Conservation (phyloP, 108 stramenopile genomes). For the Conticribra guillardii region DNA sequence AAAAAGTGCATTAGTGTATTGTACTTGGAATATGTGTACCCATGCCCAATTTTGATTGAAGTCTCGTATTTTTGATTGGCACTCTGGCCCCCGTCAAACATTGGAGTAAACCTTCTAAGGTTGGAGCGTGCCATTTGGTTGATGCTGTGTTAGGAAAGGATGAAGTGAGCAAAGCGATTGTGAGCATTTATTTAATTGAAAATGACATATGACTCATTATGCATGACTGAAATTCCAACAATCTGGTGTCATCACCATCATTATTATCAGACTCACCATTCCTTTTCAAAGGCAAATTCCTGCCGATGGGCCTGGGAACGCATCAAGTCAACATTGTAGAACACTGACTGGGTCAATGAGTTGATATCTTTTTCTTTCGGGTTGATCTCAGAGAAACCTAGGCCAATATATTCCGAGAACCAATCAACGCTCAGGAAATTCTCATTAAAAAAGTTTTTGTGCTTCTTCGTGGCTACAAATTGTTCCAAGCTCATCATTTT, state of each 20-base stretch:
- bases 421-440: constrained; percentile 47
- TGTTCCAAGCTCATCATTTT: constrained; percentile 42
- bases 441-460: constrained; percentile 39
- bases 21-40: constrained; percentile 59
- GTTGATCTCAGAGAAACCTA: constrained; percentile 58
- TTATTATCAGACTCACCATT: no score
- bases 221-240: no score
- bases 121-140: constrained; percentile 61
- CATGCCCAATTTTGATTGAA: constrained; percentile 46
- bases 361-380: constrained; percentile 62
- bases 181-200: no score
- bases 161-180: no score
- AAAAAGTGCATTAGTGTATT: constrained; percentile 66
- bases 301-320: constrained; percentile 33
- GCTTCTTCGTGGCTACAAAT: constrained; percentile 38
- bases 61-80: constrained; percentile 40
- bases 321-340: constrained; percentile 57
- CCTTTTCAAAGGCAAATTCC: constrained; percentile 63
- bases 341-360: constrained; percentile 56
- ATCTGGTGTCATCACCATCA: no score
- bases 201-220: no score
- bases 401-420: constrained; percentile 48
- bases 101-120: constrained; percentile 32
- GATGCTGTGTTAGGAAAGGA: no score
- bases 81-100: constrained; percentile 33